Base-by-base conservation (phyloP, 768 basidiomycete species). In the Pisolithus orientalis region DNA sequence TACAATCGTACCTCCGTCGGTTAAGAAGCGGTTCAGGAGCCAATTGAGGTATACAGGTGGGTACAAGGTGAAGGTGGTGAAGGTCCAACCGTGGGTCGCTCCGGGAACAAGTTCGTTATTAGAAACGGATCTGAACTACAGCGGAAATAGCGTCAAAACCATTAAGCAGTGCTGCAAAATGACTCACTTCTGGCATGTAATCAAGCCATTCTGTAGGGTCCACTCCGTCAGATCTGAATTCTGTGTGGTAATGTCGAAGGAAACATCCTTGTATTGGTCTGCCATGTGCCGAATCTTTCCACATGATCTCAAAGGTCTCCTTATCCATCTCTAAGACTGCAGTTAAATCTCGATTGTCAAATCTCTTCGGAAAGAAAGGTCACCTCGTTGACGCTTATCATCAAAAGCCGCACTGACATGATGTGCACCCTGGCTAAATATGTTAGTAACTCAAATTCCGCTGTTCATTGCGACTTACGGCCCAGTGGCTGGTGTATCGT, bases 401-500 rank as follows among this genome's bases (percentile, higher is more conserved):
- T 74, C 71, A 9, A 70, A 72, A 3, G 78, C 77, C 14, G 75
- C 75, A 44, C 79, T 82, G 44, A 90, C 80, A 73, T 90, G 85
- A 56, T 91, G 87, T 8, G 87, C 90, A 34, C 89, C 90, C 90
- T 92, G 46, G 31, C 47, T n/a, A n/a, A n/a, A n/a, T n/a, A n/a
- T n/a, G n/a, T n/a, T n/a, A n/a, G n/a, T n/a, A 27, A 34, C 45
- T 28, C 29, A 24, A 40, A 40, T 21, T 29, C 29, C 16, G 46
- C 21, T 51, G 49, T 16, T 39, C 16, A 21, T 17, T 25, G 11
- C 25, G 21, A 72, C 84, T 57, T 56, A 88, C 90, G 37, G 90
- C 90, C 90, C 90, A 91, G 32, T 79, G 79, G 63, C 86, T 88
- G 2, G 90, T 88, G 59, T 88, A 92, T 49, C 76, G 75, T 62